Conservation (phyloP, 2,329 filamentous ascomycete genomes). For the Stemphylium vesicarium region DNA sequence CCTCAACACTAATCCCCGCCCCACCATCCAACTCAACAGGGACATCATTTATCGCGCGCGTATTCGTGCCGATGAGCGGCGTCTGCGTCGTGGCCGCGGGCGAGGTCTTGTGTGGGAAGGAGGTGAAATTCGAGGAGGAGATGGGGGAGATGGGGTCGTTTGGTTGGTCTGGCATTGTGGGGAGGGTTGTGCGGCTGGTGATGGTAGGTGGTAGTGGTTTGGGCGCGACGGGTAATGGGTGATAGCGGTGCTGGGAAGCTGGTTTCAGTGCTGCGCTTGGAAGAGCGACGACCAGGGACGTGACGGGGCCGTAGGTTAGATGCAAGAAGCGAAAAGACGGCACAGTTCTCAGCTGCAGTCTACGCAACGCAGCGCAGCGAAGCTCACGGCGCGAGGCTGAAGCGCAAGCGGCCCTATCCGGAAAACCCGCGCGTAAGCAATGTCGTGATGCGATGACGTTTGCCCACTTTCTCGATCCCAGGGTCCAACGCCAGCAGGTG, state of each 20-base stretch:
- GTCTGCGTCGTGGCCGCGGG: constrained; percentile 31
- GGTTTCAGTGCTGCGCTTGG: too few species aligned
- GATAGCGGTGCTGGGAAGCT: too few species aligned
- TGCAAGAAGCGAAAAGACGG: not conserved
- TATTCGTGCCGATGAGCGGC: constrained; percentile 47
- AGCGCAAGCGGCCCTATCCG: constrained; percentile 12
- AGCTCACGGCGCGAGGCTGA: not conserved
- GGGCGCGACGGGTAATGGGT: too few species aligned
- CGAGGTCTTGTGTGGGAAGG: constrained; percentile 39
- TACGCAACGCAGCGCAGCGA: constrained; percentile 1
- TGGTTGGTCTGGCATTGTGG: not conserved
- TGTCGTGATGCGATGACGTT: constrained; percentile 21
- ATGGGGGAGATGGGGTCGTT: constrained; percentile 31
- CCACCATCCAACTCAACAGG: constrained; percentile 54
- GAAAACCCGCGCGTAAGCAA: constrained; percentile 24
- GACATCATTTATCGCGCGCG: constrained; percentile 51
- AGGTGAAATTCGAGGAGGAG: constrained; percentile 11
- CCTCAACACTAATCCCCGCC: constrained; percentile 30
- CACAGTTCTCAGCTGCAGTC: too few species aligned
- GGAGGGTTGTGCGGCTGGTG: not conserved
- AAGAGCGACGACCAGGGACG: too few species aligned
- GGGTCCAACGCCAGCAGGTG: too few species aligned
- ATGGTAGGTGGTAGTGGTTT: too few species aligned
- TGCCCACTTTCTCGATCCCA: not conserved
- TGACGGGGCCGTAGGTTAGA: not conserved